A percentile compares a stretch with the other conserved stretches of the same genome.
These are phyloP conservation scores for Rosa chinensis DNA, from an alignment of 306 rosid genomes.

Conservation along the genomic window DNA sequence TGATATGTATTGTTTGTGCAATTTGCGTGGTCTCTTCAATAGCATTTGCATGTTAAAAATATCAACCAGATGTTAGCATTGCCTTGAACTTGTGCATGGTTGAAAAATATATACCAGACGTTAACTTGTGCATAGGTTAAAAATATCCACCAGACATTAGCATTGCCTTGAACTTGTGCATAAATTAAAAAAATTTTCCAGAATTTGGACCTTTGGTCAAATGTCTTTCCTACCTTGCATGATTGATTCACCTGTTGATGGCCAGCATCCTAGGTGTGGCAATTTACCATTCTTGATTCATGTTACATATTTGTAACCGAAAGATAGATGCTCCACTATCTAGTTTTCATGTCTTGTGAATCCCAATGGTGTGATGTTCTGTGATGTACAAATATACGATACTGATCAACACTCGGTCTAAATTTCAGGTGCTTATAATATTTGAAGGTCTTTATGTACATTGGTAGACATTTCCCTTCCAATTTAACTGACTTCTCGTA, in stretches of 20 bases:
- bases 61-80: background rate
- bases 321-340: background rate
- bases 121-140: background rate
- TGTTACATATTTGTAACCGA: background rate
- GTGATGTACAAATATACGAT: background rate
- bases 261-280: background rate
- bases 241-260: background rate
- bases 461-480: background rate
- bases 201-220: background rate
- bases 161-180: background rate
- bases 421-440: background rate
- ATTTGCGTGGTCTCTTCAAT: background rate
- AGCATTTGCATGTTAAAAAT: background rate
- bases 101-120: too few species aligned
- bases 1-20: background rate
- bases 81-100: background rate
- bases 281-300: background rate
- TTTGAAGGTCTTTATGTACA: background rate
- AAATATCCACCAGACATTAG: background rate
- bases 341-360: background rate
- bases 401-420: background rate
- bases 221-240: background rate
- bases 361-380: background rate
- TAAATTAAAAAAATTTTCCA: background rate
- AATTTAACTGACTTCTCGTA: background rate